These are phyloP conservation scores for Sequoiadendron giganteum DNA, from an alignment of 75 land plant genomes.

Conservation along the genomic window DNA sequence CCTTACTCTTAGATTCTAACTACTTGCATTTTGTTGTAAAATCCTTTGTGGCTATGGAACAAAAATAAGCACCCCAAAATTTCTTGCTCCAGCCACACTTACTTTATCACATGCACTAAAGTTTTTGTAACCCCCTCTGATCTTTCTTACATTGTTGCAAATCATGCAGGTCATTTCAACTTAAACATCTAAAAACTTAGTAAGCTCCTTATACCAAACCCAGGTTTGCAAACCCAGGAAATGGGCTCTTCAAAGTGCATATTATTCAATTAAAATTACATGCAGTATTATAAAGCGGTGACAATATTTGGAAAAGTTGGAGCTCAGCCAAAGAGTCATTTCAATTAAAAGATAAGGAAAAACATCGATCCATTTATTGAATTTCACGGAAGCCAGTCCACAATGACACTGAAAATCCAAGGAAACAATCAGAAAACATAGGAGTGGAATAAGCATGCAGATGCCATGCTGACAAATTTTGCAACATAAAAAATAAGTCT, in stretches of 20 bases:
- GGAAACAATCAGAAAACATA: too few species aligned
- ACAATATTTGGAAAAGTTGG: neutral
- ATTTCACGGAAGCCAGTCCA: neutral
- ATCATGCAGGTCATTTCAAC: neutral
- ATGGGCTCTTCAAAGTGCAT: neutral
- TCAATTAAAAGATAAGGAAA: neutral
- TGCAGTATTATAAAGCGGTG: neutral
- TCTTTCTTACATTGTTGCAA: neutral
- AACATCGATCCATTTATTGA: neutral
- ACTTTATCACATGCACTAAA: neutral
- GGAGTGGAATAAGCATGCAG: neutral
- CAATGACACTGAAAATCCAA: too few species aligned
- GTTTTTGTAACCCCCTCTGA: neutral
- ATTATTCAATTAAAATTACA: too few species aligned
- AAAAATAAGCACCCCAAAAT: neutral
- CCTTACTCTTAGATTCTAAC: too few species aligned
- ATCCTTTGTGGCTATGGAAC: neutral
- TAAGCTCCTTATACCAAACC: neutral
- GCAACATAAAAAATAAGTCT: neutral
- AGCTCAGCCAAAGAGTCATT: neutral
- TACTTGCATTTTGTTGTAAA: too few species aligned
- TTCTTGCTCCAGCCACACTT: neutral
- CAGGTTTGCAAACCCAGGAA: neutral
- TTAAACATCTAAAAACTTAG: too few species aligned
- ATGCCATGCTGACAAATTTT: neutral